Percentiles rank a stretch among this genome's conserved stretches.
These are phyloP conservation scores for Pyrenula aspistea DNA, from an alignment of 495 filamentous ascomycete species.

Conservation along the genomic window DNA sequence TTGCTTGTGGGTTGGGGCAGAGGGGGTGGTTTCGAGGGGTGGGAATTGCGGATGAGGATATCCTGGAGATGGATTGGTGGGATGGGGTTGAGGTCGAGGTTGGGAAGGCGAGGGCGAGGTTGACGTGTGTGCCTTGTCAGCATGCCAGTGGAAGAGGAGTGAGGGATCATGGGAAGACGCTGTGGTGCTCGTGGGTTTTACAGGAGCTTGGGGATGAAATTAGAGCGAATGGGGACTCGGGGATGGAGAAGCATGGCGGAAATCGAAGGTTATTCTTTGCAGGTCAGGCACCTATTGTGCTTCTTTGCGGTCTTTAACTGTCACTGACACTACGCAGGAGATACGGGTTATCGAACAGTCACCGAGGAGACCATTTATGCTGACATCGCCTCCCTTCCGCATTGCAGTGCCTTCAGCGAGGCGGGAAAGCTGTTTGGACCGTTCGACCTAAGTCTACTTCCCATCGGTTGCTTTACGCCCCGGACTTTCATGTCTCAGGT, in stretches of 20 bases:
- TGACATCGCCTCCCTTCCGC: conserved; percentile 8
- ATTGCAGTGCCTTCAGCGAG: conserved; percentile 25
- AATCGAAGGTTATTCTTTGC: conserved; percentile 2
- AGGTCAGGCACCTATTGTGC: conserved; percentile 1
- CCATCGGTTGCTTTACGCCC: conserved; percentile 26
- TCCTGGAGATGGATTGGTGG: conserved; percentile 43
- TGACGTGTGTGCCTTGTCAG: conserved; percentile 30
- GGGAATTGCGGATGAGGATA: conserved; percentile 24
- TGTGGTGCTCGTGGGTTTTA: conserved; percentile 45
- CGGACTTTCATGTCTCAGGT: conserved; percentile 19
- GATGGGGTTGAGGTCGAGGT: conserved; percentile 20
- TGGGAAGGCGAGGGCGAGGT: conserved; percentile 10
- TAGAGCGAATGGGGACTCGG: background rate
- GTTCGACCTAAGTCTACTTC: conserved; percentile 29
- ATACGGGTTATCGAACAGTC: conserved; percentile 24
- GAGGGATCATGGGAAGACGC: conserved; percentile 17
- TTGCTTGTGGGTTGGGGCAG: conserved; percentile 31
- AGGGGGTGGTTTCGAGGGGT: conserved; percentile 21
- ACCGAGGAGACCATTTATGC: conserved; percentile 9
- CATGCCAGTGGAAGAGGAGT: conserved; percentile 28
- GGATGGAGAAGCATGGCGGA: background rate
- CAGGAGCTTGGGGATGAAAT: conserved; percentile 1
- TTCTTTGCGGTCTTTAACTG: too few relatives aligned
- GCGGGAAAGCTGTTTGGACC: conserved; percentile 23
- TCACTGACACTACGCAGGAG: too few relatives aligned